phyloP scores from a whole-genome alignment of 192 early-diverging fungal species.

The Backusella circina region DNA sequence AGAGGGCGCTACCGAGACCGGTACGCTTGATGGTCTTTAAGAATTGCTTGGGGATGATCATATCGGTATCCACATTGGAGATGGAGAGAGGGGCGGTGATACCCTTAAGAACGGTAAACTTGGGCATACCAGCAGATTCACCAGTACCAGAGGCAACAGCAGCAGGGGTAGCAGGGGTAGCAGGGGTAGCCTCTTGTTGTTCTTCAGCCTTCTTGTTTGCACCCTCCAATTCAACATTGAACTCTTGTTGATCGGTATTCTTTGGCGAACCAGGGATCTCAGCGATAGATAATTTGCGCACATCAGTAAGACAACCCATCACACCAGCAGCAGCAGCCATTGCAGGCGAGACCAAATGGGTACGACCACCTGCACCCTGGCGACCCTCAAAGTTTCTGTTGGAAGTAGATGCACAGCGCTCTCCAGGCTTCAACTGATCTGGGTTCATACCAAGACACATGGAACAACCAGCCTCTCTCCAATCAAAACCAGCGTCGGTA shows the following conservation, averaged over 20 bases:
- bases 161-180: slow-evolving; percentile 8
- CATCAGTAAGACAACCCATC: slow-evolving; percentile 57
- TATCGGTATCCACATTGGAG: slow-evolving; percentile 69
- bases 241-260: slow-evolving; percentile 6
- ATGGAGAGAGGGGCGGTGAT: slow-evolving; percentile 56
- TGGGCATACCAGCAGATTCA: slow-evolving; percentile 44
- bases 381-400: slow-evolving; percentile 75
- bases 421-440: slow-evolving; percentile 62
- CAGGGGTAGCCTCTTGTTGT: not conserved
- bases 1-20: slow-evolving; percentile 57
- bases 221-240: slow-evolving; percentile 27
- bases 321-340: slow-evolving; percentile 74
- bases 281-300: slow-evolving; percentile 44
- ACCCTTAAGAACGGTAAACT: slow-evolving; percentile 57
- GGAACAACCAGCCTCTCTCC: slow-evolving; percentile 67
- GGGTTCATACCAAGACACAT: slow-evolving; percentile 78
- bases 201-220: slow-evolving; percentile 18
- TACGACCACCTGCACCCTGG: slow-evolving; percentile 63
- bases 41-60: slow-evolving; percentile 76
- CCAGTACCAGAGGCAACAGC: not conserved
- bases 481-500: slow-evolving; percentile 68
- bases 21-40: slow-evolving; percentile 73
- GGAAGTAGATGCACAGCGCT: slow-evolving; percentile 69
- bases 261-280: slow-evolving; percentile 32
- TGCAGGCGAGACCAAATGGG: slow-evolving; percentile 60